Percentiles rank a stretch among this genome's conserved stretches.
phyloP scores from a whole-genome alignment of 768 basidiomycete species.

The Gymnopilus dilepis region DNA sequence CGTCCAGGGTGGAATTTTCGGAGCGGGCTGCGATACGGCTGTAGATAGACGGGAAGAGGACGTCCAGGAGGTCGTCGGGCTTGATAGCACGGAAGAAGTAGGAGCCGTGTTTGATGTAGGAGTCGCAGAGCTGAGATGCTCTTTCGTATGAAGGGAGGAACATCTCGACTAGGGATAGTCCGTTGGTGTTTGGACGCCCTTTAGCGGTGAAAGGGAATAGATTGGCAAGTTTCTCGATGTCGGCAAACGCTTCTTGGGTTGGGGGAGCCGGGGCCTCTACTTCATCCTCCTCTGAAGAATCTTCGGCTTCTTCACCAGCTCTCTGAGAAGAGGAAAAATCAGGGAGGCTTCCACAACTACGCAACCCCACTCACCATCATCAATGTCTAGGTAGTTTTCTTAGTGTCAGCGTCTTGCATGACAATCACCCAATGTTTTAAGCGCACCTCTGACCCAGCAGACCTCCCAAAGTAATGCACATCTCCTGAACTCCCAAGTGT shows the following conservation, averaged over 20 bases:
- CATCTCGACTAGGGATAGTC: slow-evolving; percentile 41
- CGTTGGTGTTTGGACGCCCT: slow-evolving; percentile 32
- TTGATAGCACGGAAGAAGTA: slow-evolving; percentile 58
- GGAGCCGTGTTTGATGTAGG: slow-evolving; percentile 50
- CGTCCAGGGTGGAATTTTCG: neutral
- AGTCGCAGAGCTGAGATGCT: slow-evolving; percentile 44
- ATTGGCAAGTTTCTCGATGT: slow-evolving; percentile 43
- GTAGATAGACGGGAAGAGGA: slow-evolving; percentile 47
- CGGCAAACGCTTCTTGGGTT: slow-evolving; percentile 21
- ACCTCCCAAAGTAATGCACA: slow-evolving; percentile 67
- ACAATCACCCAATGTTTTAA: neutral
- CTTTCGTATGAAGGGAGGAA: slow-evolving; percentile 51
- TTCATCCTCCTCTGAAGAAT: slow-evolving; percentile 25
- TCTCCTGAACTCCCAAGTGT: slow-evolving; percentile 65
- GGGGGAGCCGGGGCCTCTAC: neutral
- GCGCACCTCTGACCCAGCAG: slow-evolving; percentile 64
- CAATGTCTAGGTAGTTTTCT: slow-evolving; percentile 36
- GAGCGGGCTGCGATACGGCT: slow-evolving; percentile 19
- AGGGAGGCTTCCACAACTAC: neutral
- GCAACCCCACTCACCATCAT: slow-evolving; percentile 39
- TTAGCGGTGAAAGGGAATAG: slow-evolving; percentile 47
- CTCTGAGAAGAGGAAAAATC: slow-evolving; percentile 16
- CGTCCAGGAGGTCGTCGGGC: slow-evolving; percentile 49
- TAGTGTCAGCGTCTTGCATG: neutral
- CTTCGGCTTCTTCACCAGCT: slow-evolving; percentile 40